Evolutionary conservation across 1,139 yeast species (phyloP), one percentile per base, ranked within the genome.

Genomic region (Suhomyces bolitotheri): DNA sequence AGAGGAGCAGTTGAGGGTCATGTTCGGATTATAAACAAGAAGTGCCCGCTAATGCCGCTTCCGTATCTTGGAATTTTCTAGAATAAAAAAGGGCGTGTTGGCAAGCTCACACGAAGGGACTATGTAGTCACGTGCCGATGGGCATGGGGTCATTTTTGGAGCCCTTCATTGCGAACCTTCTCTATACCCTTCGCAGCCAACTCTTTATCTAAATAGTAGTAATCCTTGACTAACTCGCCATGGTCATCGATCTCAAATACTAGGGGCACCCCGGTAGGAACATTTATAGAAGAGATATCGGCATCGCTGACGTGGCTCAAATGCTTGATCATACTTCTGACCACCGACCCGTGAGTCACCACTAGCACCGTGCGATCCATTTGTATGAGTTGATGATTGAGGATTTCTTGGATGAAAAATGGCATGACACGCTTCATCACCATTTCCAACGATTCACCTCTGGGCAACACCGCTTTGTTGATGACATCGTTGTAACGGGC

Each of bases 181-280:
- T 70, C 82, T 5, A 86, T 85, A 38, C 83, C 84, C 44, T 67
- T 59, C 40, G 68, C 66, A 0, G 92, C 92, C 41, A 69, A 69
- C 46, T 80, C 84, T n/a, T 84, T 80, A 51, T 84, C 92, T 41
- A 84, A 60, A 51, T 83, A 84, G 43, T 67, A 72, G 51, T 74
- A 76, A 29, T 71, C 69, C 21, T 62, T 62, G 2, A 65, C 53
- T 29, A 76, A 66, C 24, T 62, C 57, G 22, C 78, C 66, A 10
- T 65, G 53, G 27, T 71, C 71, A 44, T 74, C 53, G 24, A 79
- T 51, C 43, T 79, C 82, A 41, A 79, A 64, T 24, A 80, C 76
- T 39, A 84, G 62, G 4, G 94, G 94, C 8, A 84, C 78, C 0
- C 89, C 92, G 29, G 86, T 84, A 2, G 95, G 92, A 8, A 83